Evolutionary conservation across 495 filamentous ascomycete species (phyloP).

Genomic region (Podospora pseudopauciseta): DNA sequence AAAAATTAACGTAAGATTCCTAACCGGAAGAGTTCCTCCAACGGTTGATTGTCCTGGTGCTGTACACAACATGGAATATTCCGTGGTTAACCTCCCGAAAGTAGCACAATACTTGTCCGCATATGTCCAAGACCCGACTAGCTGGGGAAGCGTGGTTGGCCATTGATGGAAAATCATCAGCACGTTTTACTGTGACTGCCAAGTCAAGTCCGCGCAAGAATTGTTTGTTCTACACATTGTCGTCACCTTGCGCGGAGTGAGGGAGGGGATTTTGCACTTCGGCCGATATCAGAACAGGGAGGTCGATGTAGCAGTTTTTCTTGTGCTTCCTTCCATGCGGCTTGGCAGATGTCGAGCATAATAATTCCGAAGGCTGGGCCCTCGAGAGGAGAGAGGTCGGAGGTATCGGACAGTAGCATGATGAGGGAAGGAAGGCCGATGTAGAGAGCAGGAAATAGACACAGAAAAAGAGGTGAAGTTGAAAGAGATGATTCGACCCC

Average conservation of each 20-base stretch:
- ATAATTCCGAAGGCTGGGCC: background rate
- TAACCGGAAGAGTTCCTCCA: background rate
- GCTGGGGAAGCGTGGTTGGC: background rate
- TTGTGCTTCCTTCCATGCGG: slow-evolving; percentile 2
- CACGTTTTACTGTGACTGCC: background rate
- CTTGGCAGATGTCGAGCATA: background rate
- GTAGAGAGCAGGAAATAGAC: background rate
- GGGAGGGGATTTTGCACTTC: background rate
- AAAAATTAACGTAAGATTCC: background rate
- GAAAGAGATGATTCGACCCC: background rate
- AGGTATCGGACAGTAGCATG: slow-evolving; percentile 1
- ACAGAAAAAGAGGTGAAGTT: slow-evolving; percentile 3
- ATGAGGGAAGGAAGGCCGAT: background rate
- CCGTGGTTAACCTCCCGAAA: background rate
- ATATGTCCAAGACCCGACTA: background rate
- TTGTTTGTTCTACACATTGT: background rate
- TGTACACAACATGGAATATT: background rate
- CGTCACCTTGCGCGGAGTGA: background rate
- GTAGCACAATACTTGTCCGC: background rate
- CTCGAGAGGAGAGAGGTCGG: background rate
- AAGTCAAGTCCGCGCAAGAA: background rate
- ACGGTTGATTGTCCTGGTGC: background rate
- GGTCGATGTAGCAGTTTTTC: background rate
- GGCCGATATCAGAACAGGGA: background rate
- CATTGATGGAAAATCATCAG: background rate